Evolutionary conservation across 371 early-diverging fungal species (phyloP).

Genomic region (Choanephora cucurbitarum): DNA sequence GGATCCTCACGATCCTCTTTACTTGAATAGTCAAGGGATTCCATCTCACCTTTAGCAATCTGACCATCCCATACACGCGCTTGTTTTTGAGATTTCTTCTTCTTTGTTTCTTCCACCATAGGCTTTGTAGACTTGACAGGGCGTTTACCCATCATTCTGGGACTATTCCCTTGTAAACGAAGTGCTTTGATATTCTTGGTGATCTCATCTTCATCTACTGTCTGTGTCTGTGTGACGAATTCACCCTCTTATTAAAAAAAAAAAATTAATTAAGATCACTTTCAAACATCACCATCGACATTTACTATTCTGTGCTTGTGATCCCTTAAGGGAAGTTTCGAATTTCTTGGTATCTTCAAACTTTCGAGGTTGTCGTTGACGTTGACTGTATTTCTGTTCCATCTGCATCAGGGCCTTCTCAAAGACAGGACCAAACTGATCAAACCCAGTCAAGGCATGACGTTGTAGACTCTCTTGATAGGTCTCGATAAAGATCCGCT

Average conservation of each 20-base stretch:
- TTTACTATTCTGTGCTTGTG: slow-evolving; percentile 60
- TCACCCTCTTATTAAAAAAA: too few species aligned
- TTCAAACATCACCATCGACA: not conserved
- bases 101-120: slow-evolving; percentile 22
- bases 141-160: slow-evolving; percentile 36
- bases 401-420: slow-evolving; percentile 38
- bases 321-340: slow-evolving; percentile 71
- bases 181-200: slow-evolving; percentile 58
- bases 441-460: slow-evolving; percentile 27
- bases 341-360: slow-evolving; percentile 88
- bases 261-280: too few species aligned
- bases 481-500: slow-evolving; percentile 46
- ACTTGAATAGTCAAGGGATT: slow-evolving; percentile 66
- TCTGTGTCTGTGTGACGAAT: slow-evolving; percentile 13
- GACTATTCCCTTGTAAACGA: slow-evolving; percentile 36
- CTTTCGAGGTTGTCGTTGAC: slow-evolving; percentile 66
- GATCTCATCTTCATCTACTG: slow-evolving; percentile 65
- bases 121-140: slow-evolving; percentile 24
- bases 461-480: slow-evolving; percentile 16
- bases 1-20: slow-evolving; percentile 33
- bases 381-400: slow-evolving; percentile 49
- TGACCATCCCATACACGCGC: slow-evolving; percentile 69
- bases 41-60: slow-evolving; percentile 66
- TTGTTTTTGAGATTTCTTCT: slow-evolving; percentile 56
- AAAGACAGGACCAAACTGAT: slow-evolving; percentile 44